phyloP scores from a whole-genome alignment of 768 basidiomycete genomes.

The Agaricus bisporus region DNA sequence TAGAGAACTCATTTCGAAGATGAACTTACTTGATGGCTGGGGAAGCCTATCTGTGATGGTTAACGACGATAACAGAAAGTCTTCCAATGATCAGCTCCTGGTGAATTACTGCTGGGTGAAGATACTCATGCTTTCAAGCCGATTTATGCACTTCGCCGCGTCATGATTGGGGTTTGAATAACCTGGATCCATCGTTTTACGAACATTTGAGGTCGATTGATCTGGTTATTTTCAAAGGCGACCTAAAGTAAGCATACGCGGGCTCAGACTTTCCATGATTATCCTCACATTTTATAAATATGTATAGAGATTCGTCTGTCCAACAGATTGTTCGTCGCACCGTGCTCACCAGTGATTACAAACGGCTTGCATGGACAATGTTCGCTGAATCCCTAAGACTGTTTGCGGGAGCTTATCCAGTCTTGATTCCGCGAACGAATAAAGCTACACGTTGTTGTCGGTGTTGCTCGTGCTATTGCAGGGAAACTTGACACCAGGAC shows the following conservation, averaged over 20 bases:
- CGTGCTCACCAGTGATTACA: conserved; percentile 83
- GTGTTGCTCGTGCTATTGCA: conserved; percentile 61
- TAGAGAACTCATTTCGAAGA: conserved; percentile 19
- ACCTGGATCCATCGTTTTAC: conserved; percentile 45
- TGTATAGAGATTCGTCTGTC: too few relatives aligned
- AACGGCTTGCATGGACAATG: conserved; percentile 52
- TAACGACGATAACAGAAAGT: conserved; percentile 59
- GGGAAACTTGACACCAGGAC: conserved; percentile 54
- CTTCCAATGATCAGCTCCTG: conserved; percentile 69
- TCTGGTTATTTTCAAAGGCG: conserved; percentile 88
- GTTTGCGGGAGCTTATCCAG: conserved; percentile 68
- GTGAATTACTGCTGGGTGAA: conserved; percentile 49
- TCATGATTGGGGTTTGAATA: conserved; percentile 72
- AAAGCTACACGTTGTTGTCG: conserved; percentile 93
- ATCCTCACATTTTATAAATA: conserved; percentile 3
- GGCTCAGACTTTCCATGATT: neutral
- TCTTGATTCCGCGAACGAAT: conserved; percentile 85
- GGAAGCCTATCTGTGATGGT: conserved; percentile 55
- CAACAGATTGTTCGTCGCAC: neutral
- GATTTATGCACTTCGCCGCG: conserved; percentile 71
- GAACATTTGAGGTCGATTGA: conserved; percentile 44
- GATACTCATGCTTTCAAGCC: conserved; percentile 20
- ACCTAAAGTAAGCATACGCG: conserved; percentile 68
- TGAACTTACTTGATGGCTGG: neutral
- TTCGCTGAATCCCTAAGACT: conserved; percentile 44